These are phyloP conservation scores for Coniochaeta pulveracea DNA, from an alignment of 2,329 filamentous ascomycete species.

Conservation along the genomic window DNA sequence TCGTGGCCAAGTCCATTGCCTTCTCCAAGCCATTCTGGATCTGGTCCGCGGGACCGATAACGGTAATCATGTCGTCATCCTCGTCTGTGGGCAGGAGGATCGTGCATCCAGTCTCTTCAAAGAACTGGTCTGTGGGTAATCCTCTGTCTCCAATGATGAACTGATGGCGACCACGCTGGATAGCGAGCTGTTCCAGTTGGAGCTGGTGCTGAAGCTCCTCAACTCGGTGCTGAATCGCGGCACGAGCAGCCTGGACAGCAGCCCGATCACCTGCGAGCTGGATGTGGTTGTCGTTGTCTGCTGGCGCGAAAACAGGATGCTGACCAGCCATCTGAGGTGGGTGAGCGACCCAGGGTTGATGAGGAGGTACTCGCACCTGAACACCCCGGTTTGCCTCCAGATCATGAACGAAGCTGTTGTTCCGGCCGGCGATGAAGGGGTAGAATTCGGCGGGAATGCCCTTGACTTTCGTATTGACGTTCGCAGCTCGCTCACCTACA, in stretches of 20 bases:
- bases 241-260: slow-evolving; percentile 68
- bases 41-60: slow-evolving; percentile 68
- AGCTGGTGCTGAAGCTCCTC: slow-evolving; percentile 67
- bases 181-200: slow-evolving; percentile 65
- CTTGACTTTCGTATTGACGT: slow-evolving; percentile 69
- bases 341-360: slow-evolving; percentile 63
- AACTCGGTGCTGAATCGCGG: slow-evolving; percentile 69
- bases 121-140: slow-evolving; percentile 72
- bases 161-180: slow-evolving; percentile 81
- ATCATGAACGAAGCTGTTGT: slow-evolving; percentile 54
- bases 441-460: slow-evolving; percentile 86
- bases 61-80: slow-evolving; percentile 72
- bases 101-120: slow-evolving; percentile 80
- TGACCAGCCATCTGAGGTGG: slow-evolving; percentile 53
- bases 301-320: slow-evolving; percentile 58
- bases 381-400: slow-evolving; percentile 67
- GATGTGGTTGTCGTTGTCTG: slow-evolving; percentile 65
- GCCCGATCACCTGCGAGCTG: slow-evolving; percentile 75
- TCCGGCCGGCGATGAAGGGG: slow-evolving; percentile 80
- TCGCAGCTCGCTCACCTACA: slow-evolving; percentile 74
- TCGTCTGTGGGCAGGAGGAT: slow-evolving; percentile 70
- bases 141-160: slow-evolving; percentile 87
- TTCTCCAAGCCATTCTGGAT: slow-evolving; percentile 68
- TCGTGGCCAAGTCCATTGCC: slow-evolving; percentile 79
- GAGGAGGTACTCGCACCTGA: slow-evolving; percentile 71